phyloP scores from a whole-genome alignment of 805 yeast genomes.

The Pichia nakasei region DNA sequence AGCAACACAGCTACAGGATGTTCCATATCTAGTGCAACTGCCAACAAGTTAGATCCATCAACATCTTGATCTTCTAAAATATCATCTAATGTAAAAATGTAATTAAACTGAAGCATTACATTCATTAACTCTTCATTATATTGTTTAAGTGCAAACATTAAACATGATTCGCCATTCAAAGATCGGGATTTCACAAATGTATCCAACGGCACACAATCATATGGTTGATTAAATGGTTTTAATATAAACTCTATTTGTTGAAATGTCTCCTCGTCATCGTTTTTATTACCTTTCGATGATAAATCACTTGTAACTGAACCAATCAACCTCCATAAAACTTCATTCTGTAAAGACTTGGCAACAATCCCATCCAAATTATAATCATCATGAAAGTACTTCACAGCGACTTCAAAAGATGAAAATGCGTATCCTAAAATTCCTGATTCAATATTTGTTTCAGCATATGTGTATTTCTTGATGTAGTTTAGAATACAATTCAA shows the following conservation, averaged over 20 bases:
- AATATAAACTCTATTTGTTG: conserved; percentile 11
- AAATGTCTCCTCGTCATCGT: conserved; percentile 13
- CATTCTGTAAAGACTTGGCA: conserved; percentile 37
- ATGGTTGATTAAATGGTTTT: conserved; percentile 9
- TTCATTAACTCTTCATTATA: conserved; percentile 37
- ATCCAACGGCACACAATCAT: conserved; percentile 11
- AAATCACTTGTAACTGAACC: conserved; percentile 21
- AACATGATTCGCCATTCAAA: conserved; percentile 61
- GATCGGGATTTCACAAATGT: conserved; percentile 31
- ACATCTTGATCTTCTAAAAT: conserved; percentile 54
- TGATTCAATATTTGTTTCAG: conserved; percentile 32
- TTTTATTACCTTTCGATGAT: conserved; percentile 16
- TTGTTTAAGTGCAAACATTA: conserved; percentile 52
- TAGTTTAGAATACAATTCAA: conserved; percentile 59
- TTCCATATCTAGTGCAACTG: conserved; percentile 52
- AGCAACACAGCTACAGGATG: conserved; percentile 30
- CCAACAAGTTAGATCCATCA: conserved; percentile 47
- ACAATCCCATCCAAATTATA: conserved; percentile 25
- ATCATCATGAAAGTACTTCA: conserved; percentile 46
- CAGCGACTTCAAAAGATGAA: conserved; percentile 77
- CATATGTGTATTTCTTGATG: conserved; percentile 47
- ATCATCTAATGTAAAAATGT: conserved; percentile 55
- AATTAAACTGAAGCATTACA: conserved; percentile 36
- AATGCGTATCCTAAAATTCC: conserved; percentile 71
- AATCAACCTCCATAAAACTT: conserved; percentile 45